These are phyloP conservation scores for Nicotiana noctiflora DNA, from an alignment of 257 asterid species.

Conservation along the genomic window DNA sequence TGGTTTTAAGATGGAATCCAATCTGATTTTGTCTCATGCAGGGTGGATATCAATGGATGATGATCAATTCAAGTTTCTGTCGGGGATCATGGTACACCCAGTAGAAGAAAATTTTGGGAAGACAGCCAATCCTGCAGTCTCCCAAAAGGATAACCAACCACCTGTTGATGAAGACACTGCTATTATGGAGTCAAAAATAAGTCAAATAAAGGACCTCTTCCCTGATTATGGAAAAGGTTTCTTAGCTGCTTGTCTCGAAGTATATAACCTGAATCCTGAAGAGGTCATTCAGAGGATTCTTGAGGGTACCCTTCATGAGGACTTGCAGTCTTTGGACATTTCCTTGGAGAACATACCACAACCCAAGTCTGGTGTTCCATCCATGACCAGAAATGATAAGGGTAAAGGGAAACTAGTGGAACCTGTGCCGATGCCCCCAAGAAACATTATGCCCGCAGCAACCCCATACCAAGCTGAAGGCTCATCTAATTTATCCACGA, in stretches of 20 bases:
- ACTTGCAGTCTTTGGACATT: conserved; percentile 56
- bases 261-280: conserved; percentile 77
- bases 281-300: conserved; percentile 93
- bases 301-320: conserved; percentile 85
- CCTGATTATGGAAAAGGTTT: conserved; percentile 87
- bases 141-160: conserved; percentile 16
- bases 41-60: conserved; percentile 88
- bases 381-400: conserved; percentile 37
- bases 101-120: conserved; percentile 23
- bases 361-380: conserved; percentile 31
- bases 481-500: conserved; percentile 42
- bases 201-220: conserved; percentile 89
- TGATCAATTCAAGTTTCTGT: conserved; percentile 59
- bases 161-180: conserved; percentile 67
- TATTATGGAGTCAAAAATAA: conserved; percentile 74
- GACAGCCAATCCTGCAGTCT: conserved; percentile 20
- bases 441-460: conserved; percentile 17
- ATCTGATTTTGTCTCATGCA: conserved; percentile 19
- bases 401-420: conserved; percentile 78
- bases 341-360: conserved; percentile 51
- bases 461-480: conserved; percentile 25
- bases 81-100: conserved; percentile 39
- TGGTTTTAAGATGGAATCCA: too few relatives aligned
- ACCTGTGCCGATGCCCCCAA: conserved; percentile 18
- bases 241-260: conserved; percentile 87